Base-by-base conservation (phyloP, 139 green algal species). In the Chlamydomonas schloesseri region DNA sequence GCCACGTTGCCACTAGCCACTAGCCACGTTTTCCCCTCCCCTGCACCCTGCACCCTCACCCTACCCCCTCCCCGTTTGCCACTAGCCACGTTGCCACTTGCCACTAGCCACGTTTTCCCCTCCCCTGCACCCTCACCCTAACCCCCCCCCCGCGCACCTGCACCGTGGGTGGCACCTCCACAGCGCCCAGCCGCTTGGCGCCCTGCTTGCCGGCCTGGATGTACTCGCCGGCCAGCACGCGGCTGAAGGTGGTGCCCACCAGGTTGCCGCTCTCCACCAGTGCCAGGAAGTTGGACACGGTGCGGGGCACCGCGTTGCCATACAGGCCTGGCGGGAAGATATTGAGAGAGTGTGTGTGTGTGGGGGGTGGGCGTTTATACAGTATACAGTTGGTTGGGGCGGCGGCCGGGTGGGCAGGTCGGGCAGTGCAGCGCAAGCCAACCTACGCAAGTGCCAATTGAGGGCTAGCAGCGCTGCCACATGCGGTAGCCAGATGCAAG, bases 191-290 rank as follows among this genome's bases (percentile, higher is more conserved):
- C 70, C 92, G 57, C 72, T 85, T 82, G 33, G 46, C 42, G 31
- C 93, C 93, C 82, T 94, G 92, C 62, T 78, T 75, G 29, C 90
- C 92, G 29, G 81, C 72, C 81, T 94, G 87, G 3, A 95, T 89
- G 81, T 94, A 95, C 90, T 94, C 91, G 8, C 93, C 93, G 11
- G 91, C 87, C 60, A 88, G 60, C 36, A 94, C 89, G 26, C 88
- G 83, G n/a, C 75, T 91, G 73, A 94, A 91, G 20, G 83, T 76
- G 60, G 89, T 93, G 57, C 87, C 78, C 2, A 74, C 53, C 73
- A 91, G 79, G 36, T 73, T 60, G 34, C 88, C 88, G 26, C 46
- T 62, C 17, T 37, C 26, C 11, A 94, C 72, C 72, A 92, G 82
- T 33, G 71, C 47, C 46, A 94, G 50, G n/a, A 96, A 91, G 74